Conservation (phyloP, 768 basidiomycete genomes). For the Butyriboletus loyo region DNA sequence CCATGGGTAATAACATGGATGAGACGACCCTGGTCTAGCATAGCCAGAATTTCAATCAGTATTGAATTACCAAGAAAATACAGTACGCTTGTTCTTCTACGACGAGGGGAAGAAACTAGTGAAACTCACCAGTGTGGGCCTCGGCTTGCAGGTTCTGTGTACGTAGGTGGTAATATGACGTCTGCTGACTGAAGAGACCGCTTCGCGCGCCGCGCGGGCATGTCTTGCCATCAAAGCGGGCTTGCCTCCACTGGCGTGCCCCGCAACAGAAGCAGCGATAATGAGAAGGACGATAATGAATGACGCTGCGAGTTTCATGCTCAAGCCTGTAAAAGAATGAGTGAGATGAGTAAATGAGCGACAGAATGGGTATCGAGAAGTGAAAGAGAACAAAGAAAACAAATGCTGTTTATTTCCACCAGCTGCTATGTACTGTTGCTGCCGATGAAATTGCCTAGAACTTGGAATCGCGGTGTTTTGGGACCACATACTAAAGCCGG, state of each 20-base stretch:
- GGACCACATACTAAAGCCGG: background rate
- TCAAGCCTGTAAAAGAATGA: background rate
- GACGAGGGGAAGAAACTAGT: background rate
- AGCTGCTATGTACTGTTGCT: background rate
- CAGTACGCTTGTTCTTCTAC: background rate
- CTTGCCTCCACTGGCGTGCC: background rate
- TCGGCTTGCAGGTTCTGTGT: background rate
- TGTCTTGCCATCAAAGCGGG: constrained; percentile 6
- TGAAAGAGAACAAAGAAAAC: background rate
- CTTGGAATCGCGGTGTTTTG: constrained; percentile 3
- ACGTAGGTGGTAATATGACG: background rate
- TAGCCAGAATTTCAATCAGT: background rate
- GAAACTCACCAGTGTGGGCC: background rate
- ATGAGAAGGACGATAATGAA: background rate
- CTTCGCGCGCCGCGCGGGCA: background rate
- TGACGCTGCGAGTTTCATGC: background rate
- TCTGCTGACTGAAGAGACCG: background rate
- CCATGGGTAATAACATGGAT: background rate
- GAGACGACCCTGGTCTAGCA: background rate
- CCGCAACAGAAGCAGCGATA: background rate
- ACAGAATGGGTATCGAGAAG: background rate
- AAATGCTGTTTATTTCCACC: background rate
- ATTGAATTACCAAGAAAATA: background rate
- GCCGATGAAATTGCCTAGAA: background rate
- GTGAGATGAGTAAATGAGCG: background rate